phyloP scores from a whole-genome alignment of 345 rosid species.

The Melaleuca alternifolia region DNA sequence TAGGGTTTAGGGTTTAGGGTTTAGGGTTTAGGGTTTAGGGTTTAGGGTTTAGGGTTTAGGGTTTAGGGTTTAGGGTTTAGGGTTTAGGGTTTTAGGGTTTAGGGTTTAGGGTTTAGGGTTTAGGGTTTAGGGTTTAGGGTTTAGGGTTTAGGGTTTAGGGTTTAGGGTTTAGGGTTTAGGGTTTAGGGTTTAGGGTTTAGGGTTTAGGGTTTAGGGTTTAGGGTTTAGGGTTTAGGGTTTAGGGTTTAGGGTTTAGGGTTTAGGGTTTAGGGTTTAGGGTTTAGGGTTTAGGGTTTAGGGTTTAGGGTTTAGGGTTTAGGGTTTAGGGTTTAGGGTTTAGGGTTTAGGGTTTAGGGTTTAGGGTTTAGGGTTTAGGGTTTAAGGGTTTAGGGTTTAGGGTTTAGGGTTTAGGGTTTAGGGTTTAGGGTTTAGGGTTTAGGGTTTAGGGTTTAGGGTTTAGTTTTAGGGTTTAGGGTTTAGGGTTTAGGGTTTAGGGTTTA shows the following conservation, averaged over 20 bases:
- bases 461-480: slow-evolving; percentile 2
- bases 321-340: background rate
- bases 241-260: background rate
- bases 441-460: slow-evolving; percentile 2
- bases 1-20: background rate
- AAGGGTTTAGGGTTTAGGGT: slow-evolving; percentile 1
- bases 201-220: background rate
- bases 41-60: background rate
- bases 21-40: background rate
- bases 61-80: background rate
- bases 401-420: background rate
- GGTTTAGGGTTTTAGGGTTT: background rate
- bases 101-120: background rate
- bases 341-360: background rate
- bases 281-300: background rate
- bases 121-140: background rate
- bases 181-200: background rate
- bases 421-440: slow-evolving; percentile 1
- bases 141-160: too few relatives aligned
- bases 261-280: background rate
- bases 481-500: background rate
- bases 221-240: background rate
- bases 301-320: background rate
- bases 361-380: slow-evolving; percentile 1
- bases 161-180: background rate